A percentile compares a stretch with the other conserved stretches of the same genome.
phyloP scores from a whole-genome alignment of 805 yeast genomes.

The Candida morakotiae region DNA sequence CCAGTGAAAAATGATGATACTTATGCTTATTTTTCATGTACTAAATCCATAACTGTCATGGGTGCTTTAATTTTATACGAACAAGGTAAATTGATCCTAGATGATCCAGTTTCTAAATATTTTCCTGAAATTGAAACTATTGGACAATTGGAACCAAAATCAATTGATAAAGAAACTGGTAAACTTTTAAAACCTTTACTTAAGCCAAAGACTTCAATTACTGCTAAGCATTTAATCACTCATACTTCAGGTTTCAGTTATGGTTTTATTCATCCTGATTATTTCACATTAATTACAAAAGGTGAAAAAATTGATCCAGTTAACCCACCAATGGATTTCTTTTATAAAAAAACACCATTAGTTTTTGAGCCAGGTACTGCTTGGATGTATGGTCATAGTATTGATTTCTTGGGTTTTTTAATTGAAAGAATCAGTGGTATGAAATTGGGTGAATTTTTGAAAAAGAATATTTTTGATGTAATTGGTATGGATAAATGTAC shows the following conservation, averaged over 20 bases:
- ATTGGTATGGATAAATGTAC: conserved; percentile 30
- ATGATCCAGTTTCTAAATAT: conserved; percentile 27
- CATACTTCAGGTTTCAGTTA: conserved; percentile 36
- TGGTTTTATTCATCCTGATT: conserved; percentile 27
- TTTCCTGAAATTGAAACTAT: conserved; percentile 29
- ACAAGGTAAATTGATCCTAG: conserved; percentile 27
- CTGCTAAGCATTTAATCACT: conserved; percentile 24
- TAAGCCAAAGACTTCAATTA: conserved; percentile 20
- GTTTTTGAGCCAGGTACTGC: conserved; percentile 35
- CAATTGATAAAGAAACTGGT: conserved; percentile 22
- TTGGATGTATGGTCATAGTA: conserved; percentile 34
- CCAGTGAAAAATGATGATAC: conserved; percentile 15
- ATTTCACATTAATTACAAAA: conserved; percentile 17
- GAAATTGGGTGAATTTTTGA: conserved; percentile 27
- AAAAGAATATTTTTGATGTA: conserved; percentile 27
- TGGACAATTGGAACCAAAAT: conserved; percentile 22
- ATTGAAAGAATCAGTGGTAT: conserved; percentile 30
- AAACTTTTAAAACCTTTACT: conserved; percentile 17
- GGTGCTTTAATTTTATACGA: conserved; percentile 33
- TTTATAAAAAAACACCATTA: conserved; percentile 25
- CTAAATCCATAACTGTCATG: conserved; percentile 33
- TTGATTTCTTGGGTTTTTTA: conserved; percentile 37
- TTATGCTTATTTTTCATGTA: conserved; percentile 23
- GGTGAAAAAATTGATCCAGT: conserved; percentile 15
- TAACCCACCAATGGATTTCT: conserved; percentile 20